A percentile compares a stretch with the other conserved stretches of the same genome.
Conservation (phyloP, 805 yeast genomes). For the Candida odintsovae region DNA sequence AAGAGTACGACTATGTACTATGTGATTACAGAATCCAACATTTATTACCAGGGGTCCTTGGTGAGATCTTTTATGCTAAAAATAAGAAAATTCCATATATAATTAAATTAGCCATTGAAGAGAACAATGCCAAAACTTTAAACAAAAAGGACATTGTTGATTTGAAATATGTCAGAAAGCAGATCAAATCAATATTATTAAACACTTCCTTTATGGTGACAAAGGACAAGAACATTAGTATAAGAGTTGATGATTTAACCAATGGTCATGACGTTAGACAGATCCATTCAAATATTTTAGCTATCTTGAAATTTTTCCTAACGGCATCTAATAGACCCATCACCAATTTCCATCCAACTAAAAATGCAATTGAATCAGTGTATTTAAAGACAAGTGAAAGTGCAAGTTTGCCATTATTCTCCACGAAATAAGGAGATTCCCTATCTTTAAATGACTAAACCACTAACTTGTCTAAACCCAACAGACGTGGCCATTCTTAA, state of each 20-base stretch:
- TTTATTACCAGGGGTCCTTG: slow-evolving; percentile 51
- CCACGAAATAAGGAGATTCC: not conserved
- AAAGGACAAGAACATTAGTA: slow-evolving; percentile 53
- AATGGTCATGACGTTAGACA: slow-evolving; percentile 19
- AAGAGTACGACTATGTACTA: slow-evolving; percentile 61
- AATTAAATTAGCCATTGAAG: slow-evolving; percentile 24
- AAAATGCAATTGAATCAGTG: slow-evolving; percentile 41
- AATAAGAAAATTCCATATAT: slow-evolving; percentile 64
- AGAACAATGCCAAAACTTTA: not conserved
- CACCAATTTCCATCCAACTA: slow-evolving; percentile 46
- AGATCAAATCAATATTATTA: slow-evolving; percentile 56
- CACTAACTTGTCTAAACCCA: slow-evolving; percentile 43
- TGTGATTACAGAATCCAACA: slow-evolving; percentile 67
- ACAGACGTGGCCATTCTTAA: slow-evolving; percentile 49
- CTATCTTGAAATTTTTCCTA: slow-evolving; percentile 44
- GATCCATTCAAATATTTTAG: slow-evolving; percentile 46
- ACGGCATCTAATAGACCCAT: slow-evolving; percentile 41
- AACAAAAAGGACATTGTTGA: slow-evolving; percentile 34
- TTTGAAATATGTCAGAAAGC: slow-evolving; percentile 55
- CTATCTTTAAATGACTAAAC: slow-evolving; percentile 10
- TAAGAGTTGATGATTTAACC: slow-evolving; percentile 46
- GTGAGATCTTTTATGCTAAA: slow-evolving; percentile 54
- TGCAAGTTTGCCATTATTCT: slow-evolving; percentile 54
- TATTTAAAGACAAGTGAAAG: slow-evolving; percentile 65
- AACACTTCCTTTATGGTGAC: slow-evolving; percentile 60